Evolutionary conservation across 352 stramenopile species (phyloP).

Genomic region (Plasmopara halstedii): DNA sequence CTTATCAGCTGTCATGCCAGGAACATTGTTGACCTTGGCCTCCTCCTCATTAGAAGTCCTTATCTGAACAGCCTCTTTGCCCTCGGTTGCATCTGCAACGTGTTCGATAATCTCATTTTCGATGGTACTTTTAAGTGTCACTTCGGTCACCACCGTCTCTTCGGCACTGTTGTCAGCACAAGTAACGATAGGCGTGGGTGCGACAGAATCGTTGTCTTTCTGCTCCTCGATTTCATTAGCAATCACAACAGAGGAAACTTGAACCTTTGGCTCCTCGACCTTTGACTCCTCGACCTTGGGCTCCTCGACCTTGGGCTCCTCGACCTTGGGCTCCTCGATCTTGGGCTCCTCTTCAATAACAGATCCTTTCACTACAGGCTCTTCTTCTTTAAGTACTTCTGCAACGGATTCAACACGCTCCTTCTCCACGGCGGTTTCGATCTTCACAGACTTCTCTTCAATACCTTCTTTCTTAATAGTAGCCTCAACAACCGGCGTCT

Average conservation of each 20-base stretch:
- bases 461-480: background rate
- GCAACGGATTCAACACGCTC: background rate
- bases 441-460: constrained; percentile 6
- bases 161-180: too few relatives aligned
- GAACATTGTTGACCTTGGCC: too few relatives aligned
- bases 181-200: too few relatives aligned
- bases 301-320: constrained; percentile 1
- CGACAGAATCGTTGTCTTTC: too few relatives aligned
- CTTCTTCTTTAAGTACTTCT: constrained; percentile 3
- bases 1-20: too few relatives aligned
- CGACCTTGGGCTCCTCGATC: constrained; percentile 4
- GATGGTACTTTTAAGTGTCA: too few relatives aligned
- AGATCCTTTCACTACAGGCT: constrained; percentile 1
- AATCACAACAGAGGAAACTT: background rate
- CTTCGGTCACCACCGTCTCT: too few relatives aligned
- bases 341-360: constrained; percentile 8
- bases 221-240: background rate
- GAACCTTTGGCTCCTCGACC: background rate
- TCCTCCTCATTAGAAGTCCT: too few relatives aligned
- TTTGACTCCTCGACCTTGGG: background rate
- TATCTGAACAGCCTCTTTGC: too few relatives aligned
- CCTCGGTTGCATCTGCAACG: too few relatives aligned
- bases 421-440: background rate
- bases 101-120: too few relatives aligned
- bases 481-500: constrained; percentile 8